Percentiles rank a stretch among this genome's conserved stretches.
Conservation (phyloP, 176 grass and related monocot species). For the Tuctoria greenei region DNA sequence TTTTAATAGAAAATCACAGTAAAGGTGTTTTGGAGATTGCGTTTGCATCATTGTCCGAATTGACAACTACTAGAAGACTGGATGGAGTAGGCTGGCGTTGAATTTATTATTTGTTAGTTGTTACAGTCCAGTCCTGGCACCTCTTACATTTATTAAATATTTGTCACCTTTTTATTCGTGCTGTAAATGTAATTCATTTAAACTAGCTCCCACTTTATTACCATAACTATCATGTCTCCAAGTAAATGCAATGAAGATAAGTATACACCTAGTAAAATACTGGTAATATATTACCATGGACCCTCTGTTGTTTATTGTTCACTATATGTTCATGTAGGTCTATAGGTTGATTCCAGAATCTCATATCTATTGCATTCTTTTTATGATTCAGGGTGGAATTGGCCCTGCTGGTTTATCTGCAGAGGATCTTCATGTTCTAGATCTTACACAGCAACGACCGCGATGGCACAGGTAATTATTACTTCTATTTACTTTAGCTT, state of each 20-base stretch:
- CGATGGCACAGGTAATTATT: slow-evolving; percentile 94
- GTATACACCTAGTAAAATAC: slow-evolving; percentile 4
- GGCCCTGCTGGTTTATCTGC: slow-evolving; percentile 98
- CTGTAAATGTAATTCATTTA: background rate
- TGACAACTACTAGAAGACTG: background rate
- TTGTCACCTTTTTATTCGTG: background rate
- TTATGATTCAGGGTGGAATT: slow-evolving; percentile 80
- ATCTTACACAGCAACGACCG: slow-evolving; percentile 93
- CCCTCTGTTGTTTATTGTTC: slow-evolving; percentile 10
- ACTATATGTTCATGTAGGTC: background rate
- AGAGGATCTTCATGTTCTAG: slow-evolving; percentile 99
- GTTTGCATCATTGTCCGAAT: background rate
- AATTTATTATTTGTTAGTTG: slow-evolving; percentile 2
- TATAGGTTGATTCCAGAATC: background rate
- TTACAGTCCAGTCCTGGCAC: background rate
- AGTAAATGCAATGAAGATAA: slow-evolving; percentile 16
- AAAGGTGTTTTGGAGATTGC: background rate
- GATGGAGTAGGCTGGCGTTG: background rate
- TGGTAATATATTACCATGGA: background rate
- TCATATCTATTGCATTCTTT: slow-evolving; percentile 21
- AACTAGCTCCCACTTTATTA: background rate
- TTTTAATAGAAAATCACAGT: background rate
- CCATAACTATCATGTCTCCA: background rate
- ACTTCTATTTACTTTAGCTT: slow-evolving; percentile 7
- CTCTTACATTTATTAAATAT: background rate